Conservation (phyloP, 2,329 filamentous ascomycete species). For the Colletotrichum melonis region DNA sequence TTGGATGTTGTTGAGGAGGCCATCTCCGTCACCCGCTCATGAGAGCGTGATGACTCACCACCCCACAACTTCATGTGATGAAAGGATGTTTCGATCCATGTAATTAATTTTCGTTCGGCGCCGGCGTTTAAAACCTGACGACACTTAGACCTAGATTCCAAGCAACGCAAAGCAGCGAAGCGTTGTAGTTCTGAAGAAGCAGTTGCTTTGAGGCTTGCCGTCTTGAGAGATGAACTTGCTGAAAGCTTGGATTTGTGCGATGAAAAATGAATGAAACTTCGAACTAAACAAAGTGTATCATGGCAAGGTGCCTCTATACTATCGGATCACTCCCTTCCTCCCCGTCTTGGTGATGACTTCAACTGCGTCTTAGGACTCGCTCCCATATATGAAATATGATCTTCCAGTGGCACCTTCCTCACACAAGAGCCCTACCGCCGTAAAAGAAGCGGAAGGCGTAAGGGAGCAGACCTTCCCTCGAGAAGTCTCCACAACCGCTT, state of each 20-base stretch:
- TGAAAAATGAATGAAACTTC: no score
- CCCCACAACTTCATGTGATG: neutral
- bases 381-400: neutral
- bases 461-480: neutral
- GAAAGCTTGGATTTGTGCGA: no score
- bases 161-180: constrained; percentile 3
- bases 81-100: constrained; percentile 1
- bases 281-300: no score
- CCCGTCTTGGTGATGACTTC: neutral
- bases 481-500: neutral
- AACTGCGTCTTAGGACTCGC: neutral
- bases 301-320: no score
- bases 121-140: constrained; percentile 28
- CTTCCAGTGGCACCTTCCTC: neutral
- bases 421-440: no score
- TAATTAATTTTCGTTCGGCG: constrained; percentile 23
- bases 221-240: neutral
- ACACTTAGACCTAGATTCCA: constrained; percentile 27
- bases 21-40: constrained; percentile 57
- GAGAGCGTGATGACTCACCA: neutral
- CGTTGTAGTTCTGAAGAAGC: neutral
- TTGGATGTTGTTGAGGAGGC: constrained; percentile 80
- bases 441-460: neutral
- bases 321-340: neutral
- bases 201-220: neutral